phyloP scores from a whole-genome alignment of 257 asterid species.

The Datura wrightii region DNA sequence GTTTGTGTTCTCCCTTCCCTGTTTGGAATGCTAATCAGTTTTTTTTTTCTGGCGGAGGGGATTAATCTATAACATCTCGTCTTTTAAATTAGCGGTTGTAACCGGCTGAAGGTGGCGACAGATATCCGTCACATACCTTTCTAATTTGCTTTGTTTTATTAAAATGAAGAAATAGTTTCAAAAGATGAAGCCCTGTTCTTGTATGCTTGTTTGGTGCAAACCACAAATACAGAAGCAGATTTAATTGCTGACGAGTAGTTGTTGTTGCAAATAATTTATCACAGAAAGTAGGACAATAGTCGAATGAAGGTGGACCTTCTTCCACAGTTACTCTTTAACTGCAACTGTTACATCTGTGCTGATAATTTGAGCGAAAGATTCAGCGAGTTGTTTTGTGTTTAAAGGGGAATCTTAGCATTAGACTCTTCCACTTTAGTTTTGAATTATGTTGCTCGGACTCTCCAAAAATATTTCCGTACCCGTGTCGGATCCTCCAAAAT shows the following conservation, averaged over 20 bases:
- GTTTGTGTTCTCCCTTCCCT: not conserved
- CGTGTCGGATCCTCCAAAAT: not conserved
- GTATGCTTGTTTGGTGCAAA: not conserved
- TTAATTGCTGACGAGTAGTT: not conserved
- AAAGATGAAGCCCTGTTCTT: not conserved
- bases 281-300: not conserved
- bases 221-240: not conserved
- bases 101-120: not conserved
- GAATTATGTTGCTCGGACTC: not conserved
- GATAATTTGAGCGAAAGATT: not conserved
- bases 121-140: not conserved
- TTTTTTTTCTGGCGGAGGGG: not conserved
- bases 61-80: not conserved
- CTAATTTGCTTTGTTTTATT: not conserved
- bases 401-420: not conserved
- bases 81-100: not conserved
- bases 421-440: not conserved
- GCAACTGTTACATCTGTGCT: slow-evolving; percentile 6
- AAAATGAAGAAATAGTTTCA: not conserved
- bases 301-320: not conserved
- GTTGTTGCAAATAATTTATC: not conserved
- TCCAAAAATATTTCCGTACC: not conserved
- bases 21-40: not conserved
- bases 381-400: slow-evolving; percentile 1
- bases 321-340: slow-evolving; percentile 7